Evolutionary conservation across 2,329 filamentous ascomycete species (phyloP), one percentile per base, ranked within the genome.

Genomic region (Phaeosphaeria sp.): DNA sequence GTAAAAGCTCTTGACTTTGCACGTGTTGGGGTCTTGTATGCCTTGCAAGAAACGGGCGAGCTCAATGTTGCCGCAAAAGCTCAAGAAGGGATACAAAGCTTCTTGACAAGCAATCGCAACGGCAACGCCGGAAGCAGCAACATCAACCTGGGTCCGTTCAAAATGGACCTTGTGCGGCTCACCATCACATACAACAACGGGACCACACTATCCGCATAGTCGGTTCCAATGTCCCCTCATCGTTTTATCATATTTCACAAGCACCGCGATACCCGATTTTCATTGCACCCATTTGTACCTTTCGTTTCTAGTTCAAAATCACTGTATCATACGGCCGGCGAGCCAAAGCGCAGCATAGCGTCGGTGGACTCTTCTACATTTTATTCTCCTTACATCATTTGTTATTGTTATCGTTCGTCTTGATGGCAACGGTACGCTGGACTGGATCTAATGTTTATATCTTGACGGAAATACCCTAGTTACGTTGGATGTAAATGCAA

Each of bases 1-100:
- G 65, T 73, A 1, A 73, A 67, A 0, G 71, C 74, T 1, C 58
- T 81, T 23, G 79, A 82, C 59, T 83, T 83, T 62, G 81, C 81
- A 1, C 76, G 80, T 21, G 64, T 80, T 17, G 77, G 77, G 15
- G 77, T 83, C 15, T 74, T 83, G 4, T 76, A 80, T 39, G 73
- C 81, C 13, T 68, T 83, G 15, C 80, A 83, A 59, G 72, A 77
- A 25, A 76, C 75, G 6, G 70, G 73, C 5, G 66, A 76, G 30
- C 58, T 83, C 1, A 68, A 78, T 46, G 66, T 64, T 3, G 81
- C 80, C 0, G 77, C 78, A 6, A 75, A 63, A 11, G 81, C 81
- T 33, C 81, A 83, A 56, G 74, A 77, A 43, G 72, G 72, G 6
- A 67, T 83, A 25, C 78, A 81, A 55, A 63, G 69, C 48, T 74